Conservation (phyloP, 108 stramenopile genomes). For the Cylindrotheca closterium region DNA sequence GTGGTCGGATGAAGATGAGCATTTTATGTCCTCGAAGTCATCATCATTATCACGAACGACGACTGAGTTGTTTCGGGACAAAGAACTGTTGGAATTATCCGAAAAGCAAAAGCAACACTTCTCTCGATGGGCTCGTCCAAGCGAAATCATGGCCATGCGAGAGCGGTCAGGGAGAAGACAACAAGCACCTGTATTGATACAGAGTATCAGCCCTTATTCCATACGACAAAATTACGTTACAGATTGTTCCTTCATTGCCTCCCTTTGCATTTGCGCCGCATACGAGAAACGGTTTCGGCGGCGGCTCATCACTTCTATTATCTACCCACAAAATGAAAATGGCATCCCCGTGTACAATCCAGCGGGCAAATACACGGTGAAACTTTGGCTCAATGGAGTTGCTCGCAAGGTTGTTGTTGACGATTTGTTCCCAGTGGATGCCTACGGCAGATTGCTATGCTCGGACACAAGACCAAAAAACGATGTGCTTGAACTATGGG, state of each 20-base stretch:
- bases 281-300: constrained; percentile 74
- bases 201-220: constrained; percentile 54
- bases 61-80: constrained; percentile 41
- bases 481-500: constrained; percentile 82
- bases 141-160: constrained; percentile 56
- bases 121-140: constrained; percentile 69
- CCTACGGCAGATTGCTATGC: constrained; percentile 73
- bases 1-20: constrained; percentile 73
- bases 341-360: constrained; percentile 82
- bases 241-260: constrained; percentile 93
- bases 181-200: constrained; percentile 43
- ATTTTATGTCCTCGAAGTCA: constrained; percentile 24
- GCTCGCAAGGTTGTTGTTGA: constrained; percentile 87
- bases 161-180: constrained; percentile 12
- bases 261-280: constrained; percentile 84
- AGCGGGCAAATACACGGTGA: constrained; percentile 89
- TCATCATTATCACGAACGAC: too few species aligned
- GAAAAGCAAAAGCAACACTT: constrained; percentile 57
- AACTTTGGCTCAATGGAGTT: constrained; percentile 92
- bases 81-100: constrained; percentile 54
- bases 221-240: constrained; percentile 86
- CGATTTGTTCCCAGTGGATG: constrained; percentile 85
- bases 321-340: constrained; percentile 75
- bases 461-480: constrained; percentile 42
- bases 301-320: constrained; percentile 65